Percentiles rank a stretch among this genome's conserved stretches.
phyloP scores from a whole-genome alignment of 2,329 filamentous ascomycete species.

The Ascochyta rabiei region DNA sequence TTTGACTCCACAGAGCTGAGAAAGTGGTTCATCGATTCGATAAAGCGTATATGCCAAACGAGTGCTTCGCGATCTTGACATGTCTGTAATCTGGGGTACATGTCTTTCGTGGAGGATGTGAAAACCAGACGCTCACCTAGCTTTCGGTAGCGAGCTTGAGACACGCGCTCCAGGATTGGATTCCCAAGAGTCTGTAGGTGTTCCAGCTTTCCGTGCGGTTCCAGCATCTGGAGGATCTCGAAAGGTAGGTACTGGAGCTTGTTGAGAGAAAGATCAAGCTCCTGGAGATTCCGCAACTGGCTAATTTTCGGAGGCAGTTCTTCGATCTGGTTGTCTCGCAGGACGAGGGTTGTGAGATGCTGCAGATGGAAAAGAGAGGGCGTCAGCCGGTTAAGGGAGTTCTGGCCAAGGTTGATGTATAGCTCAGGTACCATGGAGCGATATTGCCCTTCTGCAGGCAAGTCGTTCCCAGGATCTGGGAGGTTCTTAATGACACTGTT shows the following conservation, averaged over 20 bases:
- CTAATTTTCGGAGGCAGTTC: conserved; percentile 37
- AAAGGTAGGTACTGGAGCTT: conserved; percentile 31
- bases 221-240: conserved; percentile 31
- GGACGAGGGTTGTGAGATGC: conserved; percentile 31
- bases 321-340: conserved; percentile 34
- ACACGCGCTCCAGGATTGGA: conserved; percentile 15
- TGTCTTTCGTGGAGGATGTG: background rate
- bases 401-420: conserved; percentile 29
- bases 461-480: conserved; percentile 31
- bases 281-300: conserved; percentile 25
- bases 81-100: background rate
- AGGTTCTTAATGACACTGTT: conserved; percentile 32
- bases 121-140: conserved; percentile 2
- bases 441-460: conserved; percentile 37
- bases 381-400: conserved; percentile 26
- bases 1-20: conserved; percentile 11
- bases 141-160: conserved; percentile 3
- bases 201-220: conserved; percentile 21
- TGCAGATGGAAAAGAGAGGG: conserved; percentile 35
- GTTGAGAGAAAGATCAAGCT: conserved; percentile 34
- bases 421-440: conserved; percentile 39
- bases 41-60: conserved; percentile 24
- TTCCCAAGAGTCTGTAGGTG: conserved; percentile 24
- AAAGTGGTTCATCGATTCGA: conserved; percentile 19
- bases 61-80: conserved; percentile 16